Conservation (phyloP, 352 stramenopile species). For the Thraustochytrium sp. region DNA sequence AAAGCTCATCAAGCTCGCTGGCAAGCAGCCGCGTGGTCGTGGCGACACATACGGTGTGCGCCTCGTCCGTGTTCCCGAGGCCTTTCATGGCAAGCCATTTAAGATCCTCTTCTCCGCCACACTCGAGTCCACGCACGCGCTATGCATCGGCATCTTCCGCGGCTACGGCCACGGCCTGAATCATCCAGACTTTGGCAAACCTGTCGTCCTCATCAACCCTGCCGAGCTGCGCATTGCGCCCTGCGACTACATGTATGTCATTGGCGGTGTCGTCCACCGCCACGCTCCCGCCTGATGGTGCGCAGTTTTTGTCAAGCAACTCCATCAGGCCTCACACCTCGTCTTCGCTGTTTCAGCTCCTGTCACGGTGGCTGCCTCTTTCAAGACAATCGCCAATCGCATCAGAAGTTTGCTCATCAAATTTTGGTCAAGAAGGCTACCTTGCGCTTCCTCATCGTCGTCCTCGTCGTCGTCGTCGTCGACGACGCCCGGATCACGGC, state of each 20-base stretch:
- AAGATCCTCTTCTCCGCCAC: not conserved
- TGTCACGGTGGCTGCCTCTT: no score
- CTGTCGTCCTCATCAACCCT: slow-evolving; percentile 3
- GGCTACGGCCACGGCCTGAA: slow-evolving; percentile 1
- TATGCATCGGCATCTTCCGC: slow-evolving; percentile 3
- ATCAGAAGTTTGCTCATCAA: no score
- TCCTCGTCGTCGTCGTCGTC: no score
- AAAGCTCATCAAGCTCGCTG: slow-evolving; percentile 17
- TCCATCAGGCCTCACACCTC: no score
- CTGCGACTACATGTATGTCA: slow-evolving; percentile 17
- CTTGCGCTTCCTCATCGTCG: no score
- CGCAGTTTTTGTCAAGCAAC: no score
- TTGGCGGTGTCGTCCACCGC: not conserved
- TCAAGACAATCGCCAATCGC: no score
- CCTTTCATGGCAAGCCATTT: slow-evolving; percentile 11
- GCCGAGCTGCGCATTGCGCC: not conserved
- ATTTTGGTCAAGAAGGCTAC: no score
- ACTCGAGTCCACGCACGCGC: not conserved
- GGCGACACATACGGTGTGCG: not conserved
- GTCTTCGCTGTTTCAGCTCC: no score
- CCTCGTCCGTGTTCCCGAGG: not conserved
- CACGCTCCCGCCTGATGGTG: not conserved
- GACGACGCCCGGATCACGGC: no score
- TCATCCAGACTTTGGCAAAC: not conserved
- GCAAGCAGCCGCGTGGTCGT: not conserved